These are phyloP conservation scores for Verticillium albo-atrum DNA, from an alignment of 2,329 filamentous ascomycete genomes.

Conservation along the genomic window DNA sequence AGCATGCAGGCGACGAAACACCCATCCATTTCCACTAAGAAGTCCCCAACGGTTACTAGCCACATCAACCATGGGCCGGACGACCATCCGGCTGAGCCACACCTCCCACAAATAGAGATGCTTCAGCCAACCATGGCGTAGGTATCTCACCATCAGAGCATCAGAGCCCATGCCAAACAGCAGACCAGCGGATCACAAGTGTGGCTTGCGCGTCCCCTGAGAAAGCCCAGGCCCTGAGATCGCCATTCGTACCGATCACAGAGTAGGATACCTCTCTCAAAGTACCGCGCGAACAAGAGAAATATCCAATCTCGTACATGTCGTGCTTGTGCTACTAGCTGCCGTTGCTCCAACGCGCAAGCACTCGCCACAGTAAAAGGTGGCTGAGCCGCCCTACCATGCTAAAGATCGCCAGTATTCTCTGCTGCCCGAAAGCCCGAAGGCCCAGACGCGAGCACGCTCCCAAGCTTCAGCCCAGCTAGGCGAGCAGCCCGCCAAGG, in stretches of 20 bases:
- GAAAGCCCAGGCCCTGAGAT: neutral
- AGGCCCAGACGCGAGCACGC: neutral
- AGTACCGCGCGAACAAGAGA: neutral
- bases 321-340: too few relatives aligned
- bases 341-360: conserved; percentile 6
- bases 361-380: conserved; percentile 9
- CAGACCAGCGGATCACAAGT: neutral
- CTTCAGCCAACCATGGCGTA: neutral
- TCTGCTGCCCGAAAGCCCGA: neutral
- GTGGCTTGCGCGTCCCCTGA: neutral
- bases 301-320: neutral
- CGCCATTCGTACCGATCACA: neutral
- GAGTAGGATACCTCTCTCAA: neutral
- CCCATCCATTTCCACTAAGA: too few relatives aligned
- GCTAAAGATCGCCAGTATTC: neutral
- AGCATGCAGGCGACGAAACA: too few relatives aligned
- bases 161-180: too few relatives aligned
- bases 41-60: neutral
- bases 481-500: neutral
- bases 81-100: neutral
- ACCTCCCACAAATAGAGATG: neutral
- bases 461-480: neutral
- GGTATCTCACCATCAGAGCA: neutral
- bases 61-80: neutral
- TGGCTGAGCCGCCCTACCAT: conserved; percentile 1